Base-by-base conservation (phyloP, 352 stramenopile genomes). In the Pythium coloratum region DNA sequence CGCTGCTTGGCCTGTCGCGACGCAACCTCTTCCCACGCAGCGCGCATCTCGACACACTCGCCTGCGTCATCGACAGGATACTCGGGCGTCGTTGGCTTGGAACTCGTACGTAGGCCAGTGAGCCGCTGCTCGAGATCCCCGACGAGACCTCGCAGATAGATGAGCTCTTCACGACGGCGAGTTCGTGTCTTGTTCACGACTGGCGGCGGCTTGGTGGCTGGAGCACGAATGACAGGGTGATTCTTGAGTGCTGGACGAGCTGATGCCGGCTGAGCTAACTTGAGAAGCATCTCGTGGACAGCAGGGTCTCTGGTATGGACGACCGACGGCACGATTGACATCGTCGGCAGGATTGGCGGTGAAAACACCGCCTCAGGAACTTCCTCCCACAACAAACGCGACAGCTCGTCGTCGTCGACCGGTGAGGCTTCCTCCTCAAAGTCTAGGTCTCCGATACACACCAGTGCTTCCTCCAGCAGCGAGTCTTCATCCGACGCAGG, bases 391-490 rank as follows among this genome's bases (percentile, higher is more conserved):
- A 38, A 10, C 33, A 38, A 38, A 38, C 33, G 33, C 13, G 14
- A 14, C 13, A 33, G 42, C 30, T 34, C 51, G 20, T 66, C 59
- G 9, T 59, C 10, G 6, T 12, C 33, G 33, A 38, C 10, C 6
- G 33, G 6, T 10, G 33, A 38, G 33, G 6, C 33, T 12, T 38
- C 33, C 33, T 12, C 33, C 10, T 53, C 34, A 6, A 66, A 46
- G 0, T 30, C 59, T 30, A 66, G 30, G 50, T 66, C 59, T 46
- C 59, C 59, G 36, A 66, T 66, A 47, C 59, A 59, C 36, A 49
- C 47, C 1, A 66, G 50, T 49, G 59, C 59, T 30, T 59, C 59
- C 33, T 26, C 49, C 59, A 66, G 59, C 50, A 66, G 53, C 53
- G 32, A 33, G 5, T 32, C 59, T 13, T 66, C 59, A 5, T 66